Base-by-base conservation (phyloP, 2,329 filamentous ascomycete genomes). In the Ascochyta koolunga region DNA sequence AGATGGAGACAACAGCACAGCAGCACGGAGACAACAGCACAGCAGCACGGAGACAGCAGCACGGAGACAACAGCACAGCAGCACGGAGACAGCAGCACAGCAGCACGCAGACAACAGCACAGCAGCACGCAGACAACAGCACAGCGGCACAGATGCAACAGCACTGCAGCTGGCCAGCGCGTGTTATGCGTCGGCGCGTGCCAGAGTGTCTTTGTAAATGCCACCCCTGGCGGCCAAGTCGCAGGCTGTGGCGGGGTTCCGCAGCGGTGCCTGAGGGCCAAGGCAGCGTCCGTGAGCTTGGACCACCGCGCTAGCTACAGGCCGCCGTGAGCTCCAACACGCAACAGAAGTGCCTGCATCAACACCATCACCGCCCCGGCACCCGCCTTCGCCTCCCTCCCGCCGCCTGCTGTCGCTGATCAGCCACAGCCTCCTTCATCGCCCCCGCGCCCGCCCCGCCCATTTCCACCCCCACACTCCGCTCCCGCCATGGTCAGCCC, bases 271-370 rank as follows among this genome's bases (percentile, higher is more conserved):
- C 45, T 54, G 45, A 45, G 5, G 3, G 10, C 3, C 35, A 16
- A 49, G 51, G 51, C 40, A 33, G 39, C 39, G 25, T 10, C 10
- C 11, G 10, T 13, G 35, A 9, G 51, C 51, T 39, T 13, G 27
- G 51, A 21, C 51, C 44, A 49, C 39, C 16, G 40, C 44, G 45
- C 51, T 53, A 53, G 35, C 44, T 40, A 5, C 22, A 46, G 36
- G 49, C 29, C 44, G 48, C 27, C 32, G 42, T 38, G 45, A 61
- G 62, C 65, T 68, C 64, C 54, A 60, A 64, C 62, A 67, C 69
- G 68, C 61, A 69, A 64, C 64, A 54, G 61, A 62, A 61, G 60
- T 71, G 68, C 69, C 70, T 71, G 49, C 55, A 48, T 39, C 49
- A 61, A 55, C 61, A 60, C 62, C 70, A 66, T 56, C 61, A 57